Base-by-base conservation (phyloP, 176 grass and related monocot species). In the Rhynchospora tenuis region DNA sequence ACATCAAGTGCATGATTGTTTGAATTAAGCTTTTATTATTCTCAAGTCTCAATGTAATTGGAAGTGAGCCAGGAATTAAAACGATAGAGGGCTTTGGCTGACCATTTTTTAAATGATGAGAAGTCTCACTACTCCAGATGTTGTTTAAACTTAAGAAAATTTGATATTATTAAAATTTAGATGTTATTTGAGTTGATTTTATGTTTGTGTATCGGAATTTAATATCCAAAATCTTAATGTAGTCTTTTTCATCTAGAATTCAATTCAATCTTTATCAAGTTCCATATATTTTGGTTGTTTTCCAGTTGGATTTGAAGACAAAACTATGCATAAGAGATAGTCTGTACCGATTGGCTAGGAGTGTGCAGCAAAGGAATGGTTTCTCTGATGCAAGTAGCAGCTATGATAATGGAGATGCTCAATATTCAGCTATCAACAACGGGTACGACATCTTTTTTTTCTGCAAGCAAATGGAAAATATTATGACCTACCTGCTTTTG, bases 271-370 rank as follows among this genome's bases (percentile, higher is more conserved):
- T 71, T 54, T 64, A 46, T 85, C 73, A 48, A 90, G n/a, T 75
- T 52, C 1, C 61, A 54, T 28, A 83, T 68, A 19, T 19, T 11
- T 74, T n/a, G 87, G 22, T 80, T 58, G 76, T 12, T 60, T 46
- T 90, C 87, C 96, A 99, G 97, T 83, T 99, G 93, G 91, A 95
- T 84, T 69, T 80, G 10, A 88, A 88, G 84, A 99, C 88, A 38
- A 99, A 95, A 88, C 29, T 90, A 50, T 95, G 86, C 89, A 90
- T 99, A 85, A 91, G 97, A 90, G 97, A 99, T 90, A 86, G 91
- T 86, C 84, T 99, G 76, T 99, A 99, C 63, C 97, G 97, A 24
- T 79, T 99, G 83, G 93, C 97, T 60, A 91, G 93, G 88, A 93
- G 91, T 10, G 96, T 55, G 3, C 90, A 95, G 79, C 87, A 86